phyloP scores from a whole-genome alignment of 345 rosid species.

The Pistacia vera region DNA sequence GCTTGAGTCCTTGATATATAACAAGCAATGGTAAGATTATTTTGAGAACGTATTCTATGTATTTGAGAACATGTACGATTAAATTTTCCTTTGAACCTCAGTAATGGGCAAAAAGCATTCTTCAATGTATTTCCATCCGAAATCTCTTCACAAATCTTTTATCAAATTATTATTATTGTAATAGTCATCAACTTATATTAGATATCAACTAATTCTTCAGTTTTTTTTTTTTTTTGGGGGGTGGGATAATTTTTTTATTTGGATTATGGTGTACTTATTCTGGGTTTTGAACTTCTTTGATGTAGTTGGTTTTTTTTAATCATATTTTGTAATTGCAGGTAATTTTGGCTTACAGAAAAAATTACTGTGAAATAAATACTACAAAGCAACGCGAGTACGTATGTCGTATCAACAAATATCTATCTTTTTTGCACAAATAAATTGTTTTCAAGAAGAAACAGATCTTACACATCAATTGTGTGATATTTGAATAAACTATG shows the following conservation, averaged over 20 bases:
- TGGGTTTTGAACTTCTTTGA: background rate
- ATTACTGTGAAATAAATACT: conserved; percentile 34
- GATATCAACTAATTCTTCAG: background rate
- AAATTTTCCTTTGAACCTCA: background rate
- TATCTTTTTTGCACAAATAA: too few species aligned
- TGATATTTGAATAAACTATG: too few species aligned
- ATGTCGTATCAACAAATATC: too few species aligned
- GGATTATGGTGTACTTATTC: background rate
- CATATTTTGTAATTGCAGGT: conserved; percentile 37
- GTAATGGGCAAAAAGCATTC: background rate
- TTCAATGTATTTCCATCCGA: background rate
- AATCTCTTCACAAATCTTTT: background rate
- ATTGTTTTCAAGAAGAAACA: too few species aligned
- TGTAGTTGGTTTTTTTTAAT: background rate
- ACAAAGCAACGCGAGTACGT: too few species aligned
- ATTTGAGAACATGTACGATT: too few species aligned
- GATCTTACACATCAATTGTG: too few species aligned
- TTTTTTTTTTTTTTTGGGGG: background rate
- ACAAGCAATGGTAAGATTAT: conserved; percentile 63
- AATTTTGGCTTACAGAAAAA: conserved; percentile 58
- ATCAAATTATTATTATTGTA: background rate
- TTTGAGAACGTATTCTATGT: background rate
- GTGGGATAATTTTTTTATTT: too few species aligned
- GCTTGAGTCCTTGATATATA: conserved; percentile 85
- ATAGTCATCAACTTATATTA: background rate